Evolutionary conservation across 225 moss, liverwort and hornwort genomes (phyloP), one percentile per base, ranked within the genome.

Genomic region (Climacium dendroides): DNA sequence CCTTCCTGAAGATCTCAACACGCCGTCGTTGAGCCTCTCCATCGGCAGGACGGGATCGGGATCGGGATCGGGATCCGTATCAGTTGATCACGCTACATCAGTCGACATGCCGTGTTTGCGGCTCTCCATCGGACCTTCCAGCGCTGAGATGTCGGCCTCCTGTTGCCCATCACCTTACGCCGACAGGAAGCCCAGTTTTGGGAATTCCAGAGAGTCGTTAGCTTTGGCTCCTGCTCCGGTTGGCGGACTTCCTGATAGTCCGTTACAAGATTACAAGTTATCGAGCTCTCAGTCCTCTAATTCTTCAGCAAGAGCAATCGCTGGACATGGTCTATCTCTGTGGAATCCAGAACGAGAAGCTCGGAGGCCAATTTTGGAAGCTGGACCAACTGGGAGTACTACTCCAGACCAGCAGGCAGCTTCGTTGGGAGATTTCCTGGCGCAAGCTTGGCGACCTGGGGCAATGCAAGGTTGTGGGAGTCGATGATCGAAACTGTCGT

Each of bases 51-150:
- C 78, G 13, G 88, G 83, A 60, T 88, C 69, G 14, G 87, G 83
- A 39, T 88, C 65, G 35, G 82, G 74, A 35, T 82, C 62, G 16
- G 63, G 81, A 37, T 50, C 65, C n/a, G 12, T 25, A 25, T 50
- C 82, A 52, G 52, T 50, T 13, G 82, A 66, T 63, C 81, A 52
- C 13, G 12, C 60, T 19, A 13, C 72, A 50, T 60, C 80, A 59
- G 76, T 48, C 37, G 77, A 76, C 5, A 77, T 83, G 83, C 88
- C 95, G 29, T 93, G 92, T 47, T 82, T 96, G 12, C 91, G 92
- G 37, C 94, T 96, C 72, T 91, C 95, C 32, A 94, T 96, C 22
- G 94, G 95, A 6, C 94, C 94, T 54, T 94, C 88, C 58, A 69
- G 83, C 57, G 66, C 79, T 12, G 91, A 90, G 77, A 69, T 65